Conservation (phyloP, 1,139 yeast genomes). For the Saccharomyces hybrid region DNA sequence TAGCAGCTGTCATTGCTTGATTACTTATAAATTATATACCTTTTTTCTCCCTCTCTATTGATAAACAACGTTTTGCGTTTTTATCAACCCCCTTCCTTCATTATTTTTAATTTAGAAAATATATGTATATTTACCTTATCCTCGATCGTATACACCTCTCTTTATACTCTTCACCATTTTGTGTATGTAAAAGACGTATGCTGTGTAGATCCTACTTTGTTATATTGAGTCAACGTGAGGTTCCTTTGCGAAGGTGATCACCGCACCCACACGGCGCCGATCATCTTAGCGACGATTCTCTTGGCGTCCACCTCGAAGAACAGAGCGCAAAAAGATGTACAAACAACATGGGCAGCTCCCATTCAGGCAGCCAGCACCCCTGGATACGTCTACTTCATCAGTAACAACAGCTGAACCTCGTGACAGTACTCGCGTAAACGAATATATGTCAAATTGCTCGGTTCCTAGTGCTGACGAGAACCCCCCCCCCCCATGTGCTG, state of each 20-base stretch:
- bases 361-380: too few species aligned
- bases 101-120: not conserved
- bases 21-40: not conserved
- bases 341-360: too few species aligned
- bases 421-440: too few species aligned
- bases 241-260: not conserved
- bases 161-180: not conserved
- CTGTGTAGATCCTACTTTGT: not conserved
- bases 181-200: not conserved
- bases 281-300: not conserved
- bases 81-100: not conserved
- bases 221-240: not conserved
- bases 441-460: too few species aligned
- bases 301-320: not conserved
- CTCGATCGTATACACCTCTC: not conserved
- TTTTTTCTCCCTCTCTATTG: not conserved
- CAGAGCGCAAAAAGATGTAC: not conserved
- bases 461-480: too few species aligned
- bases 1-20: conserved; percentile 43
- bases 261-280: not conserved
- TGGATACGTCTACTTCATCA: too few species aligned
- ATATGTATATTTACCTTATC: not conserved
- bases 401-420: too few species aligned
- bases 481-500: too few species aligned
- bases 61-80: not conserved